phyloP scores from a whole-genome alignment of 225 moss, liverwort and hornwort species.

The Antitrichia curtipendula region DNA sequence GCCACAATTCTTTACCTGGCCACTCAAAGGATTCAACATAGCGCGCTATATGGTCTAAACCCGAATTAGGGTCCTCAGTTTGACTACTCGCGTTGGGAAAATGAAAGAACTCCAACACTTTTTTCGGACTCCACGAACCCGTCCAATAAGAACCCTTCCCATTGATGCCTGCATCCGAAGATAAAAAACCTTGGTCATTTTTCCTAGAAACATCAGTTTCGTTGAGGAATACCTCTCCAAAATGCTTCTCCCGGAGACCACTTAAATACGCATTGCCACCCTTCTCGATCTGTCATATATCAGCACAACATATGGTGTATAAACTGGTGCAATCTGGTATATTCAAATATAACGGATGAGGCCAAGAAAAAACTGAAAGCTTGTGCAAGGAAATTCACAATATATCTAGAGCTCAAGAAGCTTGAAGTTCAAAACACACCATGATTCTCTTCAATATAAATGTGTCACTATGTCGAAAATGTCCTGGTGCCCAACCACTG shows the following conservation, averaged over 20 bases:
- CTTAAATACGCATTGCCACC: constrained; percentile 58
- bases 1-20: constrained; percentile 54
- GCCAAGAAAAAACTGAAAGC: neutral
- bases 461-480: constrained; percentile 23
- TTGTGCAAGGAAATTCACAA: neutral
- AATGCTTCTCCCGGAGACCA: constrained; percentile 75
- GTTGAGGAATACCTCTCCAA: constrained; percentile 63
- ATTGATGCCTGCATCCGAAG: neutral
- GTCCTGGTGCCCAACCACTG: constrained; percentile 18
- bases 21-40: constrained; percentile 72
- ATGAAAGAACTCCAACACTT: constrained; percentile 15
- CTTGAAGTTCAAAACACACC: constrained; percentile 19
- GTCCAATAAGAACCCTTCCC: constrained; percentile 17
- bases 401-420: neutral
- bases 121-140: constrained; percentile 18
- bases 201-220: constrained; percentile 21
- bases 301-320: neutral
- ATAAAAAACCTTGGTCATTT: neutral
- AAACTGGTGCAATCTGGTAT: neutral
- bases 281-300: constrained; percentile 55
- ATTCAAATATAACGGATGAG: neutral
- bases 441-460: constrained; percentile 68
- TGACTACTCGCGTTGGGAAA: constrained; percentile 10
- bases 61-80: constrained; percentile 4
- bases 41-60: constrained; percentile 53